Conservation (phyloP, 441 rosid species). For the Lagerstroemia fauriei region DNA sequence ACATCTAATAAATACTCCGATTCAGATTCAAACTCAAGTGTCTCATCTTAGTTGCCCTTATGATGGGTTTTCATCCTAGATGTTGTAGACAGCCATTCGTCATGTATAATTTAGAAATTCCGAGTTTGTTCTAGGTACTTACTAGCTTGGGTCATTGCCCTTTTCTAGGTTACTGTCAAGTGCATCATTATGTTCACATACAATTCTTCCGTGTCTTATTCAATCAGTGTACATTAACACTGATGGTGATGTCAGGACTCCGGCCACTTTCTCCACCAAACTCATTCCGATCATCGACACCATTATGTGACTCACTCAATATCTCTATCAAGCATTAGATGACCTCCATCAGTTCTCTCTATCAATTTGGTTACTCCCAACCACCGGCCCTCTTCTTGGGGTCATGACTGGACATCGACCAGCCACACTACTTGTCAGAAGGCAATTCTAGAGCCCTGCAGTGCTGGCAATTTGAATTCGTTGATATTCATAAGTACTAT, state of each 20-base stretch:
- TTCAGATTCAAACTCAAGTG: not conserved
- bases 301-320: too few species aligned
- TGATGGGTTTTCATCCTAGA: not conserved
- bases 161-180: not conserved
- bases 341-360: too few species aligned
- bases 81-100: slow-evolving; percentile 1
- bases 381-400: too few species aligned
- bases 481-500: too few species aligned
- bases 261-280: not conserved
- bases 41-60: not conserved
- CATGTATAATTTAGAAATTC: slow-evolving; percentile 5
- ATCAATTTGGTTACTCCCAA: too few species aligned
- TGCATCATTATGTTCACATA: not conserved
- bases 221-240: not conserved
- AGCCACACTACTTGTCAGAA: too few species aligned
- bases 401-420: too few species aligned
- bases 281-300: too few species aligned
- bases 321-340: too few species aligned
- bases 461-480: too few species aligned
- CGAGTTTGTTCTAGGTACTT: not conserved
- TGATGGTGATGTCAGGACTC: not conserved
- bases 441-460: too few species aligned
- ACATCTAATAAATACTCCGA: not conserved
- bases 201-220: slow-evolving; percentile 1
- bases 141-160: not conserved